Evolutionary conservation across 768 basidiomycete species (phyloP).

Genomic region (Leucogyrophana mollusca): DNA sequence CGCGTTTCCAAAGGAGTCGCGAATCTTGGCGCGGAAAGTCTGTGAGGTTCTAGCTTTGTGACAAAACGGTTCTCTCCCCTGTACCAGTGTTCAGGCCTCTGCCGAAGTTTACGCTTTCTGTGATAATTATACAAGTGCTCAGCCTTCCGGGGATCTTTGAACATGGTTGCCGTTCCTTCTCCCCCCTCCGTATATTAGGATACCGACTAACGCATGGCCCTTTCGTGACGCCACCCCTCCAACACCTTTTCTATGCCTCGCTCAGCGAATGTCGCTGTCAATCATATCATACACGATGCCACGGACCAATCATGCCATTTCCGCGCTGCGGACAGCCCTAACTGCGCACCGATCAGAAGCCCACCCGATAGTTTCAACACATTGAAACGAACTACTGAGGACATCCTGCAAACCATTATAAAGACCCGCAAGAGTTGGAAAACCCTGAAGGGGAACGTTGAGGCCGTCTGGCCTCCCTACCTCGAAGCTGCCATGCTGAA

Average conservation of each 20-base stretch:
- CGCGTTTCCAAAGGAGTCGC: constrained; percentile 8
- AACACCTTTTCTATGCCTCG: constrained; percentile 15
- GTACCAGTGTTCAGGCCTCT: no score
- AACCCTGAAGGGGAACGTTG: constrained; percentile 60
- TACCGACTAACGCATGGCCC: constrained; percentile 1
- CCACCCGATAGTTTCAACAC: constrained; percentile 11
- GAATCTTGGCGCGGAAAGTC: neutral
- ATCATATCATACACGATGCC: constrained; percentile 5
- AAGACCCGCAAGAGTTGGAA: constrained; percentile 76
- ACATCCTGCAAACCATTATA: constrained; percentile 66
- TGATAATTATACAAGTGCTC: constrained; percentile 7
- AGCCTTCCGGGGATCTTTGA: constrained; percentile 18
- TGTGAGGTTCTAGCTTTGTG: neutral
- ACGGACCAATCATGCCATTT: neutral
- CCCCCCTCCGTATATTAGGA: constrained; percentile 24
- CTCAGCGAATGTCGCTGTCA: constrained; percentile 3
- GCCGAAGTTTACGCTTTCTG: constrained; percentile 11
- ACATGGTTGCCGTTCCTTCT: constrained; percentile 17
- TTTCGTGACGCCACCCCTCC: neutral
- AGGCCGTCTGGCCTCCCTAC: constrained; percentile 78
- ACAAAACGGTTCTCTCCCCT: constrained; percentile 4
- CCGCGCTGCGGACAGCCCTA: no score
- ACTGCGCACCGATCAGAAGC: neutral
- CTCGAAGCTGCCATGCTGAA: constrained; percentile 77
- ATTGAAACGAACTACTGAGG: constrained; percentile 30